Percentiles rank a stretch among this genome's conserved stretches.
Conservation (phyloP, 2,329 filamentous ascomycete genomes). For the Kalmusia sp. region DNA sequence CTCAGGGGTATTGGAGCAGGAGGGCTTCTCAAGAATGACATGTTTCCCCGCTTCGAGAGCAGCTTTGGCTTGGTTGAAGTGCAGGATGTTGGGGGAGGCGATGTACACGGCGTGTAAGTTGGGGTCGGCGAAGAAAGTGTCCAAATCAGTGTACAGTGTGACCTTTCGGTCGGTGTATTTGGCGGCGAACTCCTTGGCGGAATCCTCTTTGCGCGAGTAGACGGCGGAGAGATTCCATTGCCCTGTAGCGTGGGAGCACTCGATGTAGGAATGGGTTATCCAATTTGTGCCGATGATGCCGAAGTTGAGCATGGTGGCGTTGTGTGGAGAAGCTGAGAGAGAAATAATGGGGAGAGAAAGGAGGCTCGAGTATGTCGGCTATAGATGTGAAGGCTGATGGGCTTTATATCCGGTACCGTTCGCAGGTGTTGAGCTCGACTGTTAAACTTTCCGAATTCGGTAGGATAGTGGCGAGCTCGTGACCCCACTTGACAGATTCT, state of each 20-base stretch:
- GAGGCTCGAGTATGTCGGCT: not conserved
- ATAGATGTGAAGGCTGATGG: not conserved
- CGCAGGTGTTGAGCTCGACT: not conserved
- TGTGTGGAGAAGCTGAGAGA: not conserved
- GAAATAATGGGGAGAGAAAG: not conserved
- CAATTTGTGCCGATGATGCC: constrained; percentile 57
- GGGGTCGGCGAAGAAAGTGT: constrained; percentile 46
- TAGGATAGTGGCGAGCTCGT: not conserved
- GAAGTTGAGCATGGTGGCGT: constrained; percentile 47
- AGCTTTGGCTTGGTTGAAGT: constrained; percentile 54
- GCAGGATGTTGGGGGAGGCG: constrained; percentile 57
- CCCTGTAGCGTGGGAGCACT: constrained; percentile 50
- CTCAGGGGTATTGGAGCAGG: constrained; percentile 51
- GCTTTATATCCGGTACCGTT: not conserved
- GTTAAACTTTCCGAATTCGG: constrained; percentile 5
- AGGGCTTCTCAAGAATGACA: constrained; percentile 60
- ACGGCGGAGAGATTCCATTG: constrained; percentile 55
- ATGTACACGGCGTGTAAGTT: constrained; percentile 56
- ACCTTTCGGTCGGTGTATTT: constrained; percentile 46
- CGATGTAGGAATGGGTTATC: constrained; percentile 59
- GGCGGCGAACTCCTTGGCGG: constrained; percentile 51
- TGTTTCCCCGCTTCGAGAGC: constrained; percentile 54
- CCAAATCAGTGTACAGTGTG: constrained; percentile 50
- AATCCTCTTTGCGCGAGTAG: constrained; percentile 54
- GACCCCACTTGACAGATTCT: constrained; percentile 5